A percentile compares a stretch with the other conserved stretches of the same genome.
Conservation (phyloP, 371 early-diverging fungal species). For the Mortierella sp. region DNA sequence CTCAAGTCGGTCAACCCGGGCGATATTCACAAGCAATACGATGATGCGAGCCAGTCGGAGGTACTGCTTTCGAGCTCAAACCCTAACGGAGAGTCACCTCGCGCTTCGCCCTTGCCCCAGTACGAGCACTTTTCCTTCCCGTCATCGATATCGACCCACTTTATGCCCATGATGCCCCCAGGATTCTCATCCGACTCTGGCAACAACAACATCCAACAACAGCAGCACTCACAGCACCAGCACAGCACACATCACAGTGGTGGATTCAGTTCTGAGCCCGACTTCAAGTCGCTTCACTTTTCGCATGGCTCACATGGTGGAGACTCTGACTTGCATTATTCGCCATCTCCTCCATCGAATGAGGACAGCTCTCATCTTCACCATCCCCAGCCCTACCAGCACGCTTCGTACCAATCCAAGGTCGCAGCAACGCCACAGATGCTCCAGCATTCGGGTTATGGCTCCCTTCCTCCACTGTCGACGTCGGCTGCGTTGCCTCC, state of each 20-base stretch:
- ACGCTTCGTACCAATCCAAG: conserved; percentile 34
- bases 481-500: conserved; percentile 41
- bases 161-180: conserved; percentile 51
- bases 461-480: background rate
- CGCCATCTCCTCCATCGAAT: conserved; percentile 35
- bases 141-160: conserved; percentile 50
- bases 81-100: conserved; percentile 53
- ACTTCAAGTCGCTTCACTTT: conserved; percentile 38
- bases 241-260: conserved; percentile 21
- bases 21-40: conserved; percentile 48
- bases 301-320: conserved; percentile 25
- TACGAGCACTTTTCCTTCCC: conserved; percentile 55
- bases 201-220: conserved; percentile 11
- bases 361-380: conserved; percentile 39
- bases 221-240: conserved; percentile 25
- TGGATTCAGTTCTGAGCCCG: conserved; percentile 25
- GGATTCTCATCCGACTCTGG: conserved; percentile 23
- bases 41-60: conserved; percentile 25
- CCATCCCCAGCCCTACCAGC: conserved; percentile 36
- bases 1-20: conserved; percentile 53
- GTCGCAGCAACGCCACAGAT: conserved; percentile 16
- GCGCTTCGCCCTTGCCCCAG: conserved; percentile 44
- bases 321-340: conserved; percentile 22
- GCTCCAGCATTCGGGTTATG: conserved; percentile 17
- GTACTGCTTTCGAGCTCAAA: conserved; percentile 24